These are phyloP conservation scores for Euptelea pleiosperma DNA, from an alignment of 164 flowering plant species.

Conservation along the genomic window DNA sequence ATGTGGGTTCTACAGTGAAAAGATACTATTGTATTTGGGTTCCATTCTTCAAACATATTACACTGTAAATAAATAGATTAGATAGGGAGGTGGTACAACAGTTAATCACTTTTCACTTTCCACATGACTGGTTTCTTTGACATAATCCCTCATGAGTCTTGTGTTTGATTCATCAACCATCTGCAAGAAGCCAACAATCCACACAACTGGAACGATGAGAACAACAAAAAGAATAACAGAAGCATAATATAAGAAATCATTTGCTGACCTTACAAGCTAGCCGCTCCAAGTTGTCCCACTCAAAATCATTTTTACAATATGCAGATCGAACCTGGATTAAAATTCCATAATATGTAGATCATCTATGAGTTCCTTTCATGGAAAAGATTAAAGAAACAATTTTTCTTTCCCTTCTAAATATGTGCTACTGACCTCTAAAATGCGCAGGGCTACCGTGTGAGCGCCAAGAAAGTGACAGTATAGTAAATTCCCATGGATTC, in stretches of 20 bases:
- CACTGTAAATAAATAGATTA: slow-evolving; percentile 3
- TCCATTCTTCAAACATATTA: neutral
- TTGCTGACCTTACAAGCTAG: slow-evolving; percentile 50
- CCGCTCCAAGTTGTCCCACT: slow-evolving; percentile 85
- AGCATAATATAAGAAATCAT: neutral
- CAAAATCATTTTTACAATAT: slow-evolving; percentile 79
- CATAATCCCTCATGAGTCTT: slow-evolving; percentile 77
- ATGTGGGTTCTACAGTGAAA: too few relatives aligned
- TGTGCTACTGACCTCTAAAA: slow-evolving; percentile 63
- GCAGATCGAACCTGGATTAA: slow-evolving; percentile 72
- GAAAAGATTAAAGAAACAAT: neutral
- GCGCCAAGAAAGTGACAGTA: neutral
- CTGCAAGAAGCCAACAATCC: slow-evolving; percentile 34
- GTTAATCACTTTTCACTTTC: slow-evolving; percentile 44
- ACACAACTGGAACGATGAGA: neutral
- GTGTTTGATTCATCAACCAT: slow-evolving; percentile 76
- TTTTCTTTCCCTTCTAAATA: neutral
- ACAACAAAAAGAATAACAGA: neutral
- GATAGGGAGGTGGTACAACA: neutral
- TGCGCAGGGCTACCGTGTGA: slow-evolving; percentile 59
- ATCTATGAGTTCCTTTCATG: neutral
- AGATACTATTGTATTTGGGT: too few relatives aligned
- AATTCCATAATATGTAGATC: neutral
- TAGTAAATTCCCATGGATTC: neutral
- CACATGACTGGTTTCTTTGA: slow-evolving; percentile 57